phyloP scores from a whole-genome alignment of 2,329 filamentous ascomycete species.

The Fusarium dlaminii region DNA sequence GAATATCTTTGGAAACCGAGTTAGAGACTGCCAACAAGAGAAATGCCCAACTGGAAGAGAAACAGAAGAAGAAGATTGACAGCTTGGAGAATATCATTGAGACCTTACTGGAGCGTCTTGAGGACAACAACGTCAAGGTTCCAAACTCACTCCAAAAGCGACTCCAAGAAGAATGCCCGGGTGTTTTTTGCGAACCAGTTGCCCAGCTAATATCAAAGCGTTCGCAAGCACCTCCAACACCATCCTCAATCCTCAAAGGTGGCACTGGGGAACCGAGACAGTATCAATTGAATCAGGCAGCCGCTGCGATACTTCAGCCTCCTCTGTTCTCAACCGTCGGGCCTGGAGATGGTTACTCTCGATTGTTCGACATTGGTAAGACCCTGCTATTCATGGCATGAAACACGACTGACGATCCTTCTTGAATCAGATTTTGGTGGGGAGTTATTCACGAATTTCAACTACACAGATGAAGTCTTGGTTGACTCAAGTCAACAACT shows the following conservation, averaged over 20 bases:
- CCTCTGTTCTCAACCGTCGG: neutral
- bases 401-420: neutral
- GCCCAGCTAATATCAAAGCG: accelerated
- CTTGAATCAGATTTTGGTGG: neutral
- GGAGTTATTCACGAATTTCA: accelerated
- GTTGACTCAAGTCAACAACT: neutral
- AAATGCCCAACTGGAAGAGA: neutral
- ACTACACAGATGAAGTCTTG: neutral
- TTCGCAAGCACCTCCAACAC: neutral
- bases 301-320: neutral
- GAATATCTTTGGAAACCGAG: neutral
- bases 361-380: neutral
- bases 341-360: neutral
- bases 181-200: neutral
- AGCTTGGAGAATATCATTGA: neutral
- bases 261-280: neutral
- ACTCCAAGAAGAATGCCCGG: neutral
- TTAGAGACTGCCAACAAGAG: neutral
- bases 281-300: accelerated
- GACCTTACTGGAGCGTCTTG: neutral
- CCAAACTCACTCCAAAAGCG: neutral
- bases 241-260: neutral
- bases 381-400: accelerated
- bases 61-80: neutral
- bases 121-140: neutral